Evolutionary conservation across 352 stramenopile species (phyloP).

Genomic region (Phytophthora kernoviae): DNA sequence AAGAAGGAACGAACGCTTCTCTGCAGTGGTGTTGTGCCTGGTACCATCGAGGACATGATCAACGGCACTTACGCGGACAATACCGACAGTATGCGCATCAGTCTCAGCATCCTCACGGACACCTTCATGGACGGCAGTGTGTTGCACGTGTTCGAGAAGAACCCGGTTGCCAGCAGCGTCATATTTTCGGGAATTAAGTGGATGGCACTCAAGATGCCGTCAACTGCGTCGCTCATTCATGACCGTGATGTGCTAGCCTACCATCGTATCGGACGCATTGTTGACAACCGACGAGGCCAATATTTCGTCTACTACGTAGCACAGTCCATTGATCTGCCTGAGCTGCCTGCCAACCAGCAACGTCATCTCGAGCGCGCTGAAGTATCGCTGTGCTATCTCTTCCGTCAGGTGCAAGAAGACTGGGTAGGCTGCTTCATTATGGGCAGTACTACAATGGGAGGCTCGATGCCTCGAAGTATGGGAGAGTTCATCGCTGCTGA

Average conservation of each 20-base stretch:
- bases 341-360: constrained; percentile 46
- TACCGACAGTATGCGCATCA: constrained; percentile 57
- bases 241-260: constrained; percentile 63
- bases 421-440: constrained; percentile 67
- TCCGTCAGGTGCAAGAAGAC: constrained; percentile 50
- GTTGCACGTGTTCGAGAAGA: constrained; percentile 62
- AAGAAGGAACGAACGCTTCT: constrained; percentile 23
- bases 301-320: constrained; percentile 68
- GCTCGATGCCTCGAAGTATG: constrained; percentile 41
- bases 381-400: constrained; percentile 70
- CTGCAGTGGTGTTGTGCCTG: constrained; percentile 60
- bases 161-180: constrained; percentile 44
- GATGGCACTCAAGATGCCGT: constrained; percentile 56
- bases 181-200: constrained; percentile 73
- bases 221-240: constrained; percentile 38
- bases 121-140: constrained; percentile 60
- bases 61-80: constrained; percentile 52
- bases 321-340: constrained; percentile 65
- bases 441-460: constrained; percentile 48
- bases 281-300: constrained; percentile 45
- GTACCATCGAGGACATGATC: constrained; percentile 63
- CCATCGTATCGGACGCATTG: constrained; percentile 66
- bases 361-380: constrained; percentile 41
- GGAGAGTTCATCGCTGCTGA: constrained; percentile 51
- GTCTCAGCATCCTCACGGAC: constrained; percentile 48